Evolutionary conservation across 2,329 filamentous ascomycete species (phyloP).

Genomic region (Pseudonectria buxi): DNA sequence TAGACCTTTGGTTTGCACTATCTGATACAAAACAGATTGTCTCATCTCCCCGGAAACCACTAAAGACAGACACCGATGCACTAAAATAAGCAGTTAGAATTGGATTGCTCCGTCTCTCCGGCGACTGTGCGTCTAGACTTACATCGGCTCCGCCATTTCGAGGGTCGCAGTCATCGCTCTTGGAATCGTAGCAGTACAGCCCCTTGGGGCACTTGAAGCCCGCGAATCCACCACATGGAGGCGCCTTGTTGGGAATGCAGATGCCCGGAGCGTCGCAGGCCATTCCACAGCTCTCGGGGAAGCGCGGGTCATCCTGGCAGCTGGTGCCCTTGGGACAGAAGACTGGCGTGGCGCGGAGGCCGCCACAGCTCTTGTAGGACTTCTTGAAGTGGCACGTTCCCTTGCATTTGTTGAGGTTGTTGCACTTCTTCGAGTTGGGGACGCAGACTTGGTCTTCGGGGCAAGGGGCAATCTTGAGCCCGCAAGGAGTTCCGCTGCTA

Average conservation of each 20-base stretch:
- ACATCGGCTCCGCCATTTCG: conserved; percentile 22
- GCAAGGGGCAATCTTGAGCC: conserved; percentile 25
- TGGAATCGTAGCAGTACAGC: conserved; percentile 23
- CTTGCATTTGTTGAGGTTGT: conserved; percentile 19
- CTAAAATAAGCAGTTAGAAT: too few species aligned
- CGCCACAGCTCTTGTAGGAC: conserved; percentile 27
- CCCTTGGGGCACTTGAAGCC: conserved; percentile 22
- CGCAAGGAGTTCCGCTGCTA: conserved; percentile 16
- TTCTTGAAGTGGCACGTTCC: conserved; percentile 25
- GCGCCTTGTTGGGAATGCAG: conserved; percentile 19
- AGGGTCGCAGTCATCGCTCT: conserved; percentile 23
- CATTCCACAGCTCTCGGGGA: conserved; percentile 24
- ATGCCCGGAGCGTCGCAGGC: conserved; percentile 30
- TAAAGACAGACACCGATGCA: too few species aligned
- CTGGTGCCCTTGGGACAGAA: conserved; percentile 18
- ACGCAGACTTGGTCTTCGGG: conserved; percentile 19
- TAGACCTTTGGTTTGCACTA: too few species aligned
- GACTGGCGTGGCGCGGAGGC: conserved; percentile 17
- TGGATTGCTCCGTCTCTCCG: too few species aligned
- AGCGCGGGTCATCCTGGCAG: conserved; percentile 30
- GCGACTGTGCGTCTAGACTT: too few species aligned
- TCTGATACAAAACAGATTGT: too few species aligned
- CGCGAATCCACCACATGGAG: conserved; percentile 20
- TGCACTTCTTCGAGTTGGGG: conserved; percentile 16
- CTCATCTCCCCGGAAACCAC: too few species aligned